These are phyloP conservation scores for Kluyveromyces marxianus DNA, from an alignment of 1,139 yeast species.

Conservation along the genomic window DNA sequence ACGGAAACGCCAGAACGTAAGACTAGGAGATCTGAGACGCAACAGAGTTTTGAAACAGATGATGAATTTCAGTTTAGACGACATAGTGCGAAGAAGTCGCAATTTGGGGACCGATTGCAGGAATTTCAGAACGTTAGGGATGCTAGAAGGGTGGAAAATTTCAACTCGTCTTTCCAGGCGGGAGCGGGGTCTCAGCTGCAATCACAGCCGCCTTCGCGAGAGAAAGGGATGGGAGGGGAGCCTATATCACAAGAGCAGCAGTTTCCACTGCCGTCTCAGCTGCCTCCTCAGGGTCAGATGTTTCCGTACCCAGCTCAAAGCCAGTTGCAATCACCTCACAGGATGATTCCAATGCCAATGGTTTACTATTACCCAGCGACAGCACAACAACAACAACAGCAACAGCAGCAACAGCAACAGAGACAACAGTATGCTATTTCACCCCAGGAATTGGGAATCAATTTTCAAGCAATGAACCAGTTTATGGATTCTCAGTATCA, in stretches of 20 bases:
- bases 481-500: slow-evolving; percentile 5
- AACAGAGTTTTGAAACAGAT: slow-evolving; percentile 19
- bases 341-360: slow-evolving; percentile 19
- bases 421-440: slow-evolving; percentile 2
- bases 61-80: slow-evolving; percentile 28
- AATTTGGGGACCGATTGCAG: slow-evolving; percentile 26
- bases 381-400: neutral
- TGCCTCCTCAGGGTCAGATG: neutral
- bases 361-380: slow-evolving; percentile 4
- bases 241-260: neutral
- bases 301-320: slow-evolving; percentile 9
- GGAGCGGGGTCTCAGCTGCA: slow-evolving; percentile 1
- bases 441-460: slow-evolving; percentile 2
- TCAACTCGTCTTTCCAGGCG: slow-evolving; percentile 23
- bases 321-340: slow-evolving; percentile 15
- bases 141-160: slow-evolving; percentile 29
- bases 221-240: too few relatives aligned
- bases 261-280: neutral
- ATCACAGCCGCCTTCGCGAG: slow-evolving; percentile 4
- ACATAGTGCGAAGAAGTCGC: slow-evolving; percentile 21
- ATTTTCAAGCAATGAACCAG: slow-evolving; percentile 6
- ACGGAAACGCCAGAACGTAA: slow-evolving; percentile 8
- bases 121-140: slow-evolving; percentile 22
- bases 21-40: neutral
- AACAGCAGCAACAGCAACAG: neutral